These are phyloP conservation scores for Citrus cavaleriei DNA, from an alignment of 345 rosid genomes.

Conservation along the genomic window DNA sequence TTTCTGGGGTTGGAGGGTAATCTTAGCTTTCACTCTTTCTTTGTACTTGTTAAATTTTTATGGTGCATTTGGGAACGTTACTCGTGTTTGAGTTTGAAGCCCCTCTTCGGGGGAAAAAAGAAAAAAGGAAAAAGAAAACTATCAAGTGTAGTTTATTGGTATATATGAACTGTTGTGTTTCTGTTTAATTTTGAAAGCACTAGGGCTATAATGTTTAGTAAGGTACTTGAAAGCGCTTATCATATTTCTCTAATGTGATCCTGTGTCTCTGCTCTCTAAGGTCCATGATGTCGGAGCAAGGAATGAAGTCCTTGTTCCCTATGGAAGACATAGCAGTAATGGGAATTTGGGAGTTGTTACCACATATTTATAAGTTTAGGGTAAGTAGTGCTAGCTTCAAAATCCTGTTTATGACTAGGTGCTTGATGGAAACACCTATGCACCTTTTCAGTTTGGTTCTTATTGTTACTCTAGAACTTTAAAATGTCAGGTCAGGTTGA, in stretches of 20 bases:
- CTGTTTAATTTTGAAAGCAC: neutral
- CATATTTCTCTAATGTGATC: neutral
- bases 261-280: conserved; percentile 24
- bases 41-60: neutral
- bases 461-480: conserved; percentile 5
- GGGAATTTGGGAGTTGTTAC: conserved; percentile 90
- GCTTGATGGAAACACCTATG: neutral
- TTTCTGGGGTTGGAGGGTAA: conserved; percentile 97
- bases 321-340: conserved; percentile 91
- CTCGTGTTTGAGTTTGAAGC: neutral
- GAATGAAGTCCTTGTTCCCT: conserved; percentile 64
- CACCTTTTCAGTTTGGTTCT: neutral
- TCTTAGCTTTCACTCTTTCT: conserved; percentile 15
- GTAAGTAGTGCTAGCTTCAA: conserved; percentile 38
- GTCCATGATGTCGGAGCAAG: conserved; percentile 73
- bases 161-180: neutral
- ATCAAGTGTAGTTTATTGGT: neutral
- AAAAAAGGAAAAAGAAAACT: too few species aligned
- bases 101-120: too few species aligned
- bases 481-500: conserved; percentile 54
- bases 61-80: neutral
- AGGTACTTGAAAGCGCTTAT: neutral
- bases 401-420: neutral
- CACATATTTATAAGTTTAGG: conserved; percentile 69
- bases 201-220: too few species aligned